Evolutionary conservation across 495 filamentous ascomycete genomes (phyloP).

Genomic region (Trichoderma asperelloides): DNA sequence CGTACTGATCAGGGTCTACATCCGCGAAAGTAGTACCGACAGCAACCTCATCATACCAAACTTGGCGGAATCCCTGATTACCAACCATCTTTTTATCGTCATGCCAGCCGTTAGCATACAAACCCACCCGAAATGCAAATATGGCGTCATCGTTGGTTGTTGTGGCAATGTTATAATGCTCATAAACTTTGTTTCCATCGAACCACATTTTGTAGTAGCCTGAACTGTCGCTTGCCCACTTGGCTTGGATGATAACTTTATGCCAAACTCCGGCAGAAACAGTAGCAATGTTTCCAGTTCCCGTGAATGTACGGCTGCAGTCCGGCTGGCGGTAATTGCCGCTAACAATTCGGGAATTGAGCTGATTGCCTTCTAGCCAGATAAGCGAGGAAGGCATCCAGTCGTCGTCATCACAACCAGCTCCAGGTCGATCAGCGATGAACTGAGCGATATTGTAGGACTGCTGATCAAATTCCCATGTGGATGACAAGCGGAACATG

Average conservation of each 20-base stretch:
- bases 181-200: constrained; percentile 39
- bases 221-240: constrained; percentile 37
- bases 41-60: constrained; percentile 48
- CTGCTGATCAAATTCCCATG: constrained; percentile 43
- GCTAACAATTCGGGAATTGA: constrained; percentile 38
- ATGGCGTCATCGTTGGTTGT: constrained; percentile 34
- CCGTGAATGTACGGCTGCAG: constrained; percentile 24
- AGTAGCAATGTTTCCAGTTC: constrained; percentile 26
- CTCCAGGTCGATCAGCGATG: constrained; percentile 43
- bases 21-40: constrained; percentile 39
- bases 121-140: constrained; percentile 45
- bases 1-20: constrained; percentile 8
- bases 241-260: constrained; percentile 37
- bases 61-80: constrained; percentile 37
- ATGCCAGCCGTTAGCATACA: constrained; percentile 51
- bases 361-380: constrained; percentile 39
- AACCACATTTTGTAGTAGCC: constrained; percentile 44
- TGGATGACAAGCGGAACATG: constrained; percentile 38
- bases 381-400: constrained; percentile 49
- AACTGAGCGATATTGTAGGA: constrained; percentile 47
- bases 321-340: constrained; percentile 25
- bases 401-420: constrained; percentile 33
- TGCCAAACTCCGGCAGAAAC: constrained; percentile 43
- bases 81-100: constrained; percentile 37
- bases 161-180: constrained; percentile 33